These are phyloP conservation scores for Linaria vulgaris DNA, from an alignment of 257 asterid species.

Conservation along the genomic window DNA sequence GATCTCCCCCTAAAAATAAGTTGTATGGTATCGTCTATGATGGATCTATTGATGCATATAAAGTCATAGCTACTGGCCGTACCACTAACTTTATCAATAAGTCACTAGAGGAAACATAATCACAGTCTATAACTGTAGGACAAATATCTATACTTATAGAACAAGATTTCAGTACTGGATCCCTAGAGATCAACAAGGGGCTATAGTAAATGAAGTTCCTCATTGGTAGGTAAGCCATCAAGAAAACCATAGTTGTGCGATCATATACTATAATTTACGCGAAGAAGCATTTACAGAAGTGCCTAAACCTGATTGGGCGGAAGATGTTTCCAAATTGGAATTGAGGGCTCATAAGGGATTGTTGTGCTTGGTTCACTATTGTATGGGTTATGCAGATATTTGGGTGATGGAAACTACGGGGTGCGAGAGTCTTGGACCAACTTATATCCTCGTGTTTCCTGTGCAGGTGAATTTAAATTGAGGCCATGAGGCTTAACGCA, in stretches of 20 bases:
- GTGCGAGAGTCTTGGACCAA: too few species aligned
- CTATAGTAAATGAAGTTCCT: slow-evolving; percentile 7
- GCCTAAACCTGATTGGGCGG: slow-evolving; percentile 16
- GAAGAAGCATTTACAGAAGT: slow-evolving; percentile 8
- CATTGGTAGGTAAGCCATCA: background rate
- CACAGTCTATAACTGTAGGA: slow-evolving; percentile 13
- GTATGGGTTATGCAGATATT: too few species aligned
- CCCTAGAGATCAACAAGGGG: slow-evolving; percentile 3
- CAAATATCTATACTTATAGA: background rate
- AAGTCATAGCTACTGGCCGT: background rate
- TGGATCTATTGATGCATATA: background rate
- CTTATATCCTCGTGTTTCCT: too few species aligned
- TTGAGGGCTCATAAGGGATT: too few species aligned
- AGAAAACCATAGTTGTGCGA: background rate
- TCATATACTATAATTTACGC: slow-evolving; percentile 3
- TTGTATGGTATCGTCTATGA: slow-evolving; percentile 5
- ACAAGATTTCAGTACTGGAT: background rate
- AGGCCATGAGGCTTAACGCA: too few species aligned
- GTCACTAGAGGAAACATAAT: background rate
- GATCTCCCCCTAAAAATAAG: background rate
- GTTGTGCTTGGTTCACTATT: too few species aligned
- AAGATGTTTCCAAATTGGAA: background rate
- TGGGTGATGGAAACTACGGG: too few species aligned
- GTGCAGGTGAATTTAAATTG: too few species aligned
- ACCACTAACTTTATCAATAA: too few species aligned